Evolutionary conservation across 345 rosid species (phyloP).

Genomic region (Carallia brachiata): DNA sequence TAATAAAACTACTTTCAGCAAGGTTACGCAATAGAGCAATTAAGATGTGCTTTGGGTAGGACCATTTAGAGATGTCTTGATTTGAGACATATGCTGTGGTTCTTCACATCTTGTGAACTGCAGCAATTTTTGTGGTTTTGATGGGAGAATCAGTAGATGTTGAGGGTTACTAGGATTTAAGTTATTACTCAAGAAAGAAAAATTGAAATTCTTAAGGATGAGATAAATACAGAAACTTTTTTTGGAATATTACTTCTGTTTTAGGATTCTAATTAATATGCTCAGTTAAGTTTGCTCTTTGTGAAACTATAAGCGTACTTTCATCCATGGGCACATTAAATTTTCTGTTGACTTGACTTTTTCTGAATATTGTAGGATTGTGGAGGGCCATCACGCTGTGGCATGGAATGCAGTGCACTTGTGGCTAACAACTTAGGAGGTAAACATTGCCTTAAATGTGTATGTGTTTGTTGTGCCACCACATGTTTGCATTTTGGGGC

Average conservation of each 20-base stretch:
- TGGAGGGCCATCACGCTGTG: slow-evolving; percentile 79
- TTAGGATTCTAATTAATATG: background rate
- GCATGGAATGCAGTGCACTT: slow-evolving; percentile 79
- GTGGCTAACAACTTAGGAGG: slow-evolving; percentile 58
- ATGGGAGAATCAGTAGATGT: background rate
- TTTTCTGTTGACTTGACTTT: background rate
- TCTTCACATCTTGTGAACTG: background rate
- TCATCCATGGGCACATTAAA: background rate
- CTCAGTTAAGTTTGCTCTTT: background rate
- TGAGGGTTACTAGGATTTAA: too few species aligned
- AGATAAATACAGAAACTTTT: too few species aligned
- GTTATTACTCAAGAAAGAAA: too few species aligned
- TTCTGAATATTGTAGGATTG: slow-evolving; percentile 51
- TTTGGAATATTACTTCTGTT: too few species aligned
- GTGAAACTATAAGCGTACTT: background rate
- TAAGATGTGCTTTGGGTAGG: background rate
- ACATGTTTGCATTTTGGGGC: too few species aligned
- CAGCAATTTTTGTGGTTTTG: background rate
- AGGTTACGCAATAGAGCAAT: background rate
- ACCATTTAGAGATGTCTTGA: background rate
- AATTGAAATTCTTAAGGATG: too few species aligned
- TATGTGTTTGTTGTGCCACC: background rate
- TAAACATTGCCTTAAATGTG: slow-evolving; percentile 28
- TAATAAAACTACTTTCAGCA: background rate
- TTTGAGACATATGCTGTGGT: background rate